Conservation (phyloP, 164 flowering plant genomes). For the Stephania cephalantha region DNA sequence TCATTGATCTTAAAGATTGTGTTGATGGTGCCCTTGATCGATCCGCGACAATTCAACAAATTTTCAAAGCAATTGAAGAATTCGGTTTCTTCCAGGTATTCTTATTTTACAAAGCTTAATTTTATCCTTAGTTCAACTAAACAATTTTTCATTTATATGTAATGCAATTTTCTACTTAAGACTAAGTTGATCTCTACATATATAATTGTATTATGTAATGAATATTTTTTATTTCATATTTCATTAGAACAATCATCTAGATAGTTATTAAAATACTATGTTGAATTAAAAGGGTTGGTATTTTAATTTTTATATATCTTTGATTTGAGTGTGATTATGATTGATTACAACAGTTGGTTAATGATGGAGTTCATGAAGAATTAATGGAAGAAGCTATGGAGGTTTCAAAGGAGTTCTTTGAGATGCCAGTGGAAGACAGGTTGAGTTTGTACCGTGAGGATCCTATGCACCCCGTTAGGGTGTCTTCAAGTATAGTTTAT, state of each 20-base stretch:
- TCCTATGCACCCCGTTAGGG: not conserved
- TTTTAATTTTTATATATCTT: too few species aligned
- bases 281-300: too few species aligned
- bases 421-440: constrained; percentile 30
- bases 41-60: not conserved
- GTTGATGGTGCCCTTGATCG: not conserved
- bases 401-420: constrained; percentile 25
- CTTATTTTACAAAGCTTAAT: too few species aligned
- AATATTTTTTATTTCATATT: too few species aligned
- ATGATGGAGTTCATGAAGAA: constrained; percentile 28
- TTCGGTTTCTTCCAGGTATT: constrained; percentile 6
- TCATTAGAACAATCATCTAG: too few species aligned
- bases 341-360: constrained; percentile 19
- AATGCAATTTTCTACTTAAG: too few species aligned
- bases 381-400: constrained; percentile 14
- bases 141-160: too few species aligned
- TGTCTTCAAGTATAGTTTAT: constrained; percentile 12
- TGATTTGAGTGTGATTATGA: not conserved
- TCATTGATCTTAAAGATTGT: not conserved
- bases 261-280: too few species aligned
- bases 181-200: too few species aligned
- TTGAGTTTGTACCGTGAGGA: constrained; percentile 8
- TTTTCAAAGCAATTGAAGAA: constrained; percentile 4
- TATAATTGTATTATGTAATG: too few species aligned
- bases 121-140: too few species aligned